Conservation (phyloP, 345 rosid species). For the Corymbia maculata region DNA sequence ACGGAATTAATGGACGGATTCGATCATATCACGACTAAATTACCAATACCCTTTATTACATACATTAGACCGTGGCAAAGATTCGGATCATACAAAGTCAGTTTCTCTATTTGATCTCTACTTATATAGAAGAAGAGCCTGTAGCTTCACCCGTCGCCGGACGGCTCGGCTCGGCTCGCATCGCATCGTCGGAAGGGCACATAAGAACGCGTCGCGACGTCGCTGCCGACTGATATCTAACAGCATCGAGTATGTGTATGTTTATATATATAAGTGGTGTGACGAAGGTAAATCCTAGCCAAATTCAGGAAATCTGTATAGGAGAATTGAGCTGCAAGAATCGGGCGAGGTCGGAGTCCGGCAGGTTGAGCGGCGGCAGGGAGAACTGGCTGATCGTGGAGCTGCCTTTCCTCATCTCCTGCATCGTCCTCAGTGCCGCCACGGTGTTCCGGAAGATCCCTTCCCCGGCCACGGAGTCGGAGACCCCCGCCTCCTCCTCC, state of each 20-base stretch:
- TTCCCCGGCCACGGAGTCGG: slow-evolving; percentile 25
- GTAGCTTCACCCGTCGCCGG: background rate
- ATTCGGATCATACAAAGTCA: background rate
- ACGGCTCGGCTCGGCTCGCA: too few species aligned
- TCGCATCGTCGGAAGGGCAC: background rate
- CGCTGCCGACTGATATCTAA: background rate
- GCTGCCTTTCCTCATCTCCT: slow-evolving; percentile 73
- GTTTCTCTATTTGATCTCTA: background rate
- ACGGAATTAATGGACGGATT: background rate
- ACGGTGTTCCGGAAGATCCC: slow-evolving; percentile 72
- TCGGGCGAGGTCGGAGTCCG: slow-evolving; percentile 42
- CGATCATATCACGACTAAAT: background rate
- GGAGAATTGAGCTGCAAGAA: slow-evolving; percentile 39
- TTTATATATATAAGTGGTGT: background rate
- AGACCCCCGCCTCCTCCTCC: slow-evolving; percentile 12
- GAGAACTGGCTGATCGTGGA: slow-evolving; percentile 64
- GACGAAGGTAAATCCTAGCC: background rate
- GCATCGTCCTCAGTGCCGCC: slow-evolving; percentile 65
- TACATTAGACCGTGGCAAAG: background rate
- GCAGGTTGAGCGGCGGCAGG: slow-evolving; percentile 62
- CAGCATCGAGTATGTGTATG: background rate
- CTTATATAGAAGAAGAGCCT: background rate
- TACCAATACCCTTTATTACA: background rate
- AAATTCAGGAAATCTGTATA: slow-evolving; percentile 32
- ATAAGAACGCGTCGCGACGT: background rate